Evolutionary conservation across 2,329 filamentous ascomycete species (phyloP), one percentile per base, ranked within the genome.

Genomic region (Apiospora sp.): DNA sequence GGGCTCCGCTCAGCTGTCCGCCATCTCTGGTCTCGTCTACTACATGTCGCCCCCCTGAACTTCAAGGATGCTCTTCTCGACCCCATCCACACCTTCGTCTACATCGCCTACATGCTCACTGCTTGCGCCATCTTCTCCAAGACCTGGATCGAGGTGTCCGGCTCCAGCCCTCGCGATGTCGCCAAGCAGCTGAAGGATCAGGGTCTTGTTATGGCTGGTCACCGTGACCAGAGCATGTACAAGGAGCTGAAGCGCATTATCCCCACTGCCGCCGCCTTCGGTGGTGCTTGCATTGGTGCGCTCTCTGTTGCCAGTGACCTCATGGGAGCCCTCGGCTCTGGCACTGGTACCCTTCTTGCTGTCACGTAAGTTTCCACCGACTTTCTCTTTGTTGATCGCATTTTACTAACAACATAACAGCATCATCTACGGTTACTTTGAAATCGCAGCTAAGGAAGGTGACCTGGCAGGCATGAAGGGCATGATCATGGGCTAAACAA

Each of bases 221-320:
- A 99, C 89, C 94, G 96, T 87, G 97, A 99, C 85, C 96, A 98
- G 90, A 97, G 94, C 89, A 99, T 99, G 96, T 99, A 99, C 92
- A 97, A 97, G 90, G 96, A 99, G 87, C 91, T 99, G 76, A 99
- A 99, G 93, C 93, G 96, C 81, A 96, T 99, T 80, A 99, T 99
- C 77, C 97, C 96, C 76, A 98, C 96, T 74, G 97, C 96, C 75
- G 96, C 96, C 76, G 96, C 97, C 80, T 99, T 99, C 78, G 96
- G 97, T 85, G 96, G 96, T 89, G 96, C 96, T 78, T 98, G 96
- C 89, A 99, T 99, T 87, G 96, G 96, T 88, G 96, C 94, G 78
- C 92, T 99, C 76, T 98, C 96, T 70, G 96, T 99, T 80, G 92
- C 93, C 81, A 97, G 94, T 83, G 96, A 99, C 85, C 92, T 99